Percentiles rank a stretch among this genome's conserved stretches.
Evolutionary conservation across 805 yeast species (phyloP).

Genomic region (Vanderwaltozyma yarrowii): DNA sequence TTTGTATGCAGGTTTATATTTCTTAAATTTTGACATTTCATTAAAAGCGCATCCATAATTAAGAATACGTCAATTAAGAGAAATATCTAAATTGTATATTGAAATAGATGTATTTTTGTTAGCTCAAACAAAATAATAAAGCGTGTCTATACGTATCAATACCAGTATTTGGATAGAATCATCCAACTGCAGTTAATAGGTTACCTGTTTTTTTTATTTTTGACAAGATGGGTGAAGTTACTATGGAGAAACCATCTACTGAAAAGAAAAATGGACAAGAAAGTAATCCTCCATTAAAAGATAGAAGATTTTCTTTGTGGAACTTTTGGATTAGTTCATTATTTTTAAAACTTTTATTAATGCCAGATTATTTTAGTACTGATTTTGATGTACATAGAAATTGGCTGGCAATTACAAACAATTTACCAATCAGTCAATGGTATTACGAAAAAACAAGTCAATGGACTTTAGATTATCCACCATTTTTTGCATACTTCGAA

Average conservation of each 20-base stretch:
- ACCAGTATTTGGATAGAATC: no score
- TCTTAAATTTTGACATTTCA: no score
- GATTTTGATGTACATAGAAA: conserved; percentile 97
- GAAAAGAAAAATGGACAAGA: neutral
- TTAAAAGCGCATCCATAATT: no score
- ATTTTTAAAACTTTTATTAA: conserved; percentile 48
- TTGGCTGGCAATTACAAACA: conserved; percentile 86
- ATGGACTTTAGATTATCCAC: conserved; percentile 98
- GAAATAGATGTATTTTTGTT: no score
- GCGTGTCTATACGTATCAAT: no score
- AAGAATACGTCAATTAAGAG: no score
- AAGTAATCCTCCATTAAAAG: neutral
- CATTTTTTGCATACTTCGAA: conserved; percentile 94
- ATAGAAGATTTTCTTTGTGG: conserved; percentile 41
- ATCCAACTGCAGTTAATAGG: no score
- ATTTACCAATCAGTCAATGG: conserved; percentile 71
- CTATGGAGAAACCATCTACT: neutral
- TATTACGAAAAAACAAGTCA: conserved; percentile 66
- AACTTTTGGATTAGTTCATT: conserved; percentile 59
- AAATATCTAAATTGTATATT: no score
- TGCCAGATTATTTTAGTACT: conserved; percentile 81
- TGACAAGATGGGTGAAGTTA: neutral
- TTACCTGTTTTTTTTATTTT: no score
- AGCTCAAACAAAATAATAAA: no score
- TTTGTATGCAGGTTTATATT: no score